A percentile compares a stretch with the other conserved stretches of the same genome.
These are phyloP conservation scores for Lactifluus echinatus DNA, from an alignment of 768 basidiomycete genomes.

Conservation along the genomic window DNA sequence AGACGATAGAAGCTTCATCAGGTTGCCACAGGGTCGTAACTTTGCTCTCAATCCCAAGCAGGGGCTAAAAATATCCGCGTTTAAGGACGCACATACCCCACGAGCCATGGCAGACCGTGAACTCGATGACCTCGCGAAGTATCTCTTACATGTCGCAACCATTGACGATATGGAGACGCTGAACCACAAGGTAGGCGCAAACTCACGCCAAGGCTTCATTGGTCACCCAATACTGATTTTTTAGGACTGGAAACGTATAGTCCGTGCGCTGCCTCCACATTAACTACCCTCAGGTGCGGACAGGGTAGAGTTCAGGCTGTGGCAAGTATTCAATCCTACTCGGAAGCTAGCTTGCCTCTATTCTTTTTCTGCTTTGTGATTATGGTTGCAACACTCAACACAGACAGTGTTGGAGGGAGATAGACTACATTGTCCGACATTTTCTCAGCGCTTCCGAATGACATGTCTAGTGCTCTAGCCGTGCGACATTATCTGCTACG, in stretches of 20 bases:
- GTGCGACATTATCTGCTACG: constrained; percentile 46
- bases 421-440: not conserved
- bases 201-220: not conserved
- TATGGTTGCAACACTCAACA: not conserved
- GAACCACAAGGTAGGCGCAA: constrained; percentile 51
- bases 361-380: not conserved
- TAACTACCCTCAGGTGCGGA: not conserved
- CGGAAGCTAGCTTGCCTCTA: not conserved
- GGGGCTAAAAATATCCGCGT: constrained; percentile 77
- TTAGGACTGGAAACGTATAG: constrained; percentile 30
- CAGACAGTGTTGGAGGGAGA: not conserved
- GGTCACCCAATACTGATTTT: not conserved
- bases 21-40: constrained; percentile 40
- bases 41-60: constrained; percentile 82
- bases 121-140: constrained; percentile 52
- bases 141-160: constrained; percentile 55
- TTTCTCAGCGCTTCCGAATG: not conserved
- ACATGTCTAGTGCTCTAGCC: constrained; percentile 7
- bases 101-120: constrained; percentile 61
- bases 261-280: constrained; percentile 22
- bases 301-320: not conserved
- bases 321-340: not conserved
- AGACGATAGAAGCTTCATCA: not conserved
- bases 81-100: constrained; percentile 65
- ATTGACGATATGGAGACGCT: constrained; percentile 54